Conservation (phyloP, 768 basidiomycete genomes). For the Amylocystis lapponica region DNA sequence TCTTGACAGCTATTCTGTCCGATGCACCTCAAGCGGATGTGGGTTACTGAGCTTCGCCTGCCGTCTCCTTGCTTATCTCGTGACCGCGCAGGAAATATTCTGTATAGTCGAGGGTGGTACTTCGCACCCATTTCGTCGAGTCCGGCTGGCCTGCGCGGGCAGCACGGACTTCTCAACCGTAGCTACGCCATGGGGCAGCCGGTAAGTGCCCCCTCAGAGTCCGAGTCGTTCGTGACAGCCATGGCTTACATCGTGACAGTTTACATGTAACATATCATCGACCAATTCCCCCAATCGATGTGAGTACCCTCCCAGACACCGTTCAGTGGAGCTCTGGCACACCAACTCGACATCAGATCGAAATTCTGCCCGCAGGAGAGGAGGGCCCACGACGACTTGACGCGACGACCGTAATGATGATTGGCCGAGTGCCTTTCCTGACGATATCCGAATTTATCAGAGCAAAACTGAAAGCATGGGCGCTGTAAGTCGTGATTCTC, state of each 20-base stretch:
- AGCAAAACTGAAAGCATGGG: constrained; percentile 80
- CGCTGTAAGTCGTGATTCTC: constrained; percentile 54
- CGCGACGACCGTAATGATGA: constrained; percentile 54
- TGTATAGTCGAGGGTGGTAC: constrained; percentile 80
- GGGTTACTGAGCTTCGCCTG: constrained; percentile 22
- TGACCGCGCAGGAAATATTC: constrained; percentile 72
- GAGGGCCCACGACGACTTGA: constrained; percentile 74
- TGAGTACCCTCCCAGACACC: constrained; percentile 27
- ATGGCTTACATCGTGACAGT: constrained; percentile 31
- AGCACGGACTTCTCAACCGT: constrained; percentile 60
- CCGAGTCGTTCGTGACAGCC: constrained; percentile 4
- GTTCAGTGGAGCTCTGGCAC: neutral
- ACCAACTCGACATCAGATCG: constrained; percentile 45
- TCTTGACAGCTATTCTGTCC: constrained; percentile 65
- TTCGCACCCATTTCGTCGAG: constrained; percentile 69
- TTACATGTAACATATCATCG: constrained; percentile 72
- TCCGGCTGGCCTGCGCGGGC: constrained; percentile 66
- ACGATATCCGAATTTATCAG: constrained; percentile 83
- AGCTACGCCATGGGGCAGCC: constrained; percentile 82
- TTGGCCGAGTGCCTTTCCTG: constrained; percentile 74
- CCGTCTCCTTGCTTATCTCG: constrained; percentile 8
- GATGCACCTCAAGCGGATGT: constrained; percentile 64
- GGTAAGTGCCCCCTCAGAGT: constrained; percentile 49
- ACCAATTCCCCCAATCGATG: constrained; percentile 73
- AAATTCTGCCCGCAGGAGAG: constrained; percentile 78